Evolutionary conservation across 2,329 filamentous ascomycete genomes (phyloP).

Genomic region (Pochonia chlamydosporia): DNA sequence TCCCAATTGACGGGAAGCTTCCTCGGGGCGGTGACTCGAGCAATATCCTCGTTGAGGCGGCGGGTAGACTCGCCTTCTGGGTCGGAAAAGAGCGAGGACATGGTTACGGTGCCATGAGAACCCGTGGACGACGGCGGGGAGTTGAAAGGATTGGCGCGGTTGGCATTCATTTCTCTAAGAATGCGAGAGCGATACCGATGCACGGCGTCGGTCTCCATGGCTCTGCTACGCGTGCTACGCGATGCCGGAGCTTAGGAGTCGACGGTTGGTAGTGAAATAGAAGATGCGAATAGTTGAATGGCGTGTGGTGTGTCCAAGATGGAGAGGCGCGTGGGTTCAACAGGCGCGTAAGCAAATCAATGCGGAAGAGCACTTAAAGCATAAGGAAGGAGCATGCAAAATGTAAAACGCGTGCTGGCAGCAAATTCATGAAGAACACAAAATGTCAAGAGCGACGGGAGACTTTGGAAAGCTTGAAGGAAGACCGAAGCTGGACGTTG

Average conservation of each 20-base stretch:
- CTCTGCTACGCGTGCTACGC: constrained; percentile 19
- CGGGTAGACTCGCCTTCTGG: constrained; percentile 50
- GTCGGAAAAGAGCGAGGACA: constrained; percentile 47
- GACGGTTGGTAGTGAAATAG: constrained; percentile 13
- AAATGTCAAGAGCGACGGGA: constrained; percentile 1
- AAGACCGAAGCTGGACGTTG: background rate
- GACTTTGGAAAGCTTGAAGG: background rate
- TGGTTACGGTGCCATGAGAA: constrained; percentile 50
- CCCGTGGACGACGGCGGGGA: constrained; percentile 54
- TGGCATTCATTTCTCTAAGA: constrained; percentile 46
- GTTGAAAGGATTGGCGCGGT: constrained; percentile 51
- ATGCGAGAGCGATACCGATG: constrained; percentile 41
- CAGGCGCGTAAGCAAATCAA: background rate
- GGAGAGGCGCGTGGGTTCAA: background rate
- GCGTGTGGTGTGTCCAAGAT: background rate
- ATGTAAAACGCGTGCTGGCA: background rate
- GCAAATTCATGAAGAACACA: background rate
- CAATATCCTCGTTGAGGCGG: constrained; percentile 42
- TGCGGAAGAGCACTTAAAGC: background rate
- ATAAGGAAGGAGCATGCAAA: constrained; percentile 8
- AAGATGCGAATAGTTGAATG: constrained; percentile 3
- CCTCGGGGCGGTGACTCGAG: constrained; percentile 32
- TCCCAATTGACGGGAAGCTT: constrained; percentile 39
- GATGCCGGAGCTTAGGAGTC: constrained; percentile 15
- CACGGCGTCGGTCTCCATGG: constrained; percentile 36